Evolutionary conservation across 1,284 basidiomycete species (phyloP), one percentile per base, ranked within the genome.

Genomic region (Paramarasmius palmivorus): DNA sequence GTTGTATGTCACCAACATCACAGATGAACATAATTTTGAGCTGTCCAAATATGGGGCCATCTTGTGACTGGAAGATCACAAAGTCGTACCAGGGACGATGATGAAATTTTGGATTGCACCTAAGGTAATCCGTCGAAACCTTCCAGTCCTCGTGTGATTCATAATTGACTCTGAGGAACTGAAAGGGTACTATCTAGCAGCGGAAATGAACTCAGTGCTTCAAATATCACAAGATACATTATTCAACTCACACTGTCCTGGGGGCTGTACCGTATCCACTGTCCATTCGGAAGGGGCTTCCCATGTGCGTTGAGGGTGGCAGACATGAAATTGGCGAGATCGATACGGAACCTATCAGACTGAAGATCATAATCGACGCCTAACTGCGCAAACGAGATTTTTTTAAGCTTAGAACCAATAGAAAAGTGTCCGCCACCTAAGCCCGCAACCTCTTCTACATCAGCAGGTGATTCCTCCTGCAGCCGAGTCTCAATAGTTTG

Each of bases 31-130:
- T 6, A 32, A 6, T 6, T 12, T 32, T 32, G 6, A 32, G 29
- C 29, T 32, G 29, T 6, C 7, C 12, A 12, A 32, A 32, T 6
- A 32, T 12, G 12, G 6, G 29, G 7, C 12, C 6, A 32, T 32
- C 17, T 2, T 61, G 56, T n/a, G 25, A 14, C 25, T 66, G 15
- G 17, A 71, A 55, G 17, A 72, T 37, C 4, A 69, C 61, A 53
- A 49, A 64, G 53, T 73, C 69, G 58, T 66, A 69, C 2, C 62
- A 58, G 7, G 64, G 61, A 2, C 50, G 35, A 7, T 58, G 47
- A 46, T 67, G 52, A 51, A 71, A 71, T 1, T 45, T 41, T 2
- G 71, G 71, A 46, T 63, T 68, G 47, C 67, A 70, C 6, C 61
- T 57, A 3, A 73, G 53, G 44, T 61, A 57, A 49, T 71, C 66